These are phyloP conservation scores for Phytophthora pinifolia DNA, from an alignment of 352 stramenopile species.

Conservation along the genomic window DNA sequence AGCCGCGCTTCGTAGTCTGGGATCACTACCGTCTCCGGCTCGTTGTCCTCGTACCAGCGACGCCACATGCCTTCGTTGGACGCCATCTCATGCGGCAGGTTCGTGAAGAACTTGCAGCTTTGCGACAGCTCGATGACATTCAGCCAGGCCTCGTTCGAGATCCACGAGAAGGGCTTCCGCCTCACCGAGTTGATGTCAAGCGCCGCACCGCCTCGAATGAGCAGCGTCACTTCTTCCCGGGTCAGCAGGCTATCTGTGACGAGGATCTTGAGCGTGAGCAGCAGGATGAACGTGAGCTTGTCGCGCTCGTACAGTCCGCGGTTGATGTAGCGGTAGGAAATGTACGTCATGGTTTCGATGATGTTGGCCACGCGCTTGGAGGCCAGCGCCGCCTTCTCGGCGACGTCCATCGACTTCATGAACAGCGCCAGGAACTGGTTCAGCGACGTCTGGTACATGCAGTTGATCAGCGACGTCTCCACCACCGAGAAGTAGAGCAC, in stretches of 20 bases:
- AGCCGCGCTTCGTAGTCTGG: constrained; percentile 95
- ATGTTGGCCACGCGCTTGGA: constrained; percentile 98
- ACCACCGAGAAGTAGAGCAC: constrained; percentile 99
- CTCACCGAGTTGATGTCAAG: constrained; percentile 97
- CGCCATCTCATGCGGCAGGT: constrained; percentile 96
- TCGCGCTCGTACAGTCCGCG: constrained; percentile 97
- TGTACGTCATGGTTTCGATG: constrained; percentile 99
- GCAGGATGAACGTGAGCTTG: constrained; percentile 98
- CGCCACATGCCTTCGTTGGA: constrained; percentile 96
- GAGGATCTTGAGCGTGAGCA: constrained; percentile 98
- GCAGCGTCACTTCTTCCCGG: constrained; percentile 93
- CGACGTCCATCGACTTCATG: constrained; percentile 97
- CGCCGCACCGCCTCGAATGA: constrained; percentile 95
- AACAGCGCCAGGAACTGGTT: constrained; percentile 98
- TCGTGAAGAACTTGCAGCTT: constrained; percentile 96
- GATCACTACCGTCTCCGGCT: constrained; percentile 95
- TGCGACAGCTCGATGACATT: constrained; percentile 97
- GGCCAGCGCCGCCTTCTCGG: constrained; percentile 96
- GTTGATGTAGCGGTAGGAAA: constrained; percentile 99
- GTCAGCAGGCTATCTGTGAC: constrained; percentile 94
- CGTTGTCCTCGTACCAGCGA: constrained; percentile 98
- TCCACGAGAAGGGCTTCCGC: constrained; percentile 97
- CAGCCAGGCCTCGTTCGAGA: constrained; percentile 97
- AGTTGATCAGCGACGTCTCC: constrained; percentile 98
- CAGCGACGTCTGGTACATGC: constrained; percentile 99